Conservation (phyloP, 768 basidiomycete genomes). For the Lactarius evosmus region DNA sequence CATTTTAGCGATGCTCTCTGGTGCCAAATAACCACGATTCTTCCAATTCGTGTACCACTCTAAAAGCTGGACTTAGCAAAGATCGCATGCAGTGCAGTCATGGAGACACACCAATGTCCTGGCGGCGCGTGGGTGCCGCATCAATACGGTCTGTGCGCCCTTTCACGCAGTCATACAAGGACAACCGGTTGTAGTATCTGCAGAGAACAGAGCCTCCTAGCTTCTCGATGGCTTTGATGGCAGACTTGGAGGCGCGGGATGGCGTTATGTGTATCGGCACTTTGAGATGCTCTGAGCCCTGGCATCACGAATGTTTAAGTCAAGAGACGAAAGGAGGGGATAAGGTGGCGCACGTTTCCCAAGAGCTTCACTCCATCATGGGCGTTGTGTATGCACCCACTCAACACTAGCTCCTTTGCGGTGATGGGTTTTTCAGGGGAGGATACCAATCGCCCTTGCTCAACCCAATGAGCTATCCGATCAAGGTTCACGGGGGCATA, state of each 20-base stretch:
- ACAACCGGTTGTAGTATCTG: conserved; percentile 87
- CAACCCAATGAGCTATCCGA: conserved; percentile 87
- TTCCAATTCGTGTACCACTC: conserved; percentile 75
- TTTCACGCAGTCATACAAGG: conserved; percentile 75
- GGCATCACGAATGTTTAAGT: conserved; percentile 1
- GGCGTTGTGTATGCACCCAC: conserved; percentile 83
- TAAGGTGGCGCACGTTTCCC: conserved; percentile 57
- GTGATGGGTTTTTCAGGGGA: conserved; percentile 83
- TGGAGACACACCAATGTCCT: conserved; percentile 69
- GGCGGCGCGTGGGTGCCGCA: conserved; percentile 81
- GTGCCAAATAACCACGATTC: conserved; percentile 75
- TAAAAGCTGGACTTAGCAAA: conserved; percentile 32
- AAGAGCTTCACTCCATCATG: conserved; percentile 92
- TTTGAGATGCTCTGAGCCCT: conserved; percentile 68
- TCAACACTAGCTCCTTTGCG: conserved; percentile 76
- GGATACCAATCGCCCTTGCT: conserved; percentile 74
- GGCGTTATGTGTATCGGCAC: conserved; percentile 75
- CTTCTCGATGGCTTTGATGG: conserved; percentile 79
- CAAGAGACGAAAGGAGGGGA: conserved; percentile 5
- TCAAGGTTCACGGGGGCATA: conserved; percentile 86
- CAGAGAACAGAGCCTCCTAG: conserved; percentile 82
- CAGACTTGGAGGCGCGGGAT: conserved; percentile 81
- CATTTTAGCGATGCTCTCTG: conserved; percentile 51
- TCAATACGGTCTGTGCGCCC: conserved; percentile 64
- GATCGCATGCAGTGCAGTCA: not conserved